Evolutionary conservation across 2,329 filamentous ascomycete species (phyloP).

Genomic region (Fonsecaea multimorphosa): DNA sequence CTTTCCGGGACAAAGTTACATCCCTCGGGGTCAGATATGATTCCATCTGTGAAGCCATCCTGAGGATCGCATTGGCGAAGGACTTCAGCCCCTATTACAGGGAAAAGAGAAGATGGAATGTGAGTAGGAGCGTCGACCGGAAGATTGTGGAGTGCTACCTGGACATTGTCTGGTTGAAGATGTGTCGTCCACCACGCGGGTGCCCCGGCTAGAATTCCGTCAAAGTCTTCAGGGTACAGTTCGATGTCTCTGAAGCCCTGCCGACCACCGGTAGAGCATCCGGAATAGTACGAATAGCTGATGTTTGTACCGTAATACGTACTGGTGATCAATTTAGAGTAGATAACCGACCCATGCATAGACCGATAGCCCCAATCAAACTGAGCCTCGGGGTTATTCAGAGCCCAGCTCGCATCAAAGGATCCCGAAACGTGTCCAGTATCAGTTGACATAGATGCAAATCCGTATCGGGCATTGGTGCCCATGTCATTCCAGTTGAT

Average conservation of each 20-base stretch:
- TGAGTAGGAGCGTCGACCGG: background rate
- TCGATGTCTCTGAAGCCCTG: conserved; percentile 60
- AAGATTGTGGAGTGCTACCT: conserved; percentile 1
- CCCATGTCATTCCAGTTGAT: conserved; percentile 59
- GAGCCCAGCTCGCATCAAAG: conserved; percentile 48
- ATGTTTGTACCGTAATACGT: conserved; percentile 23
- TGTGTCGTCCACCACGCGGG: conserved; percentile 6
- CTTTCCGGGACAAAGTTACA: conserved; percentile 23
- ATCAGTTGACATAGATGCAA: conserved; percentile 53
- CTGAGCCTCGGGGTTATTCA: conserved; percentile 45
- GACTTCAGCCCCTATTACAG: conserved; percentile 45
- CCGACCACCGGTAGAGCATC: conserved; percentile 66
- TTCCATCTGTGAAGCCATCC: conserved; percentile 40
- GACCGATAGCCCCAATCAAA: conserved; percentile 51
- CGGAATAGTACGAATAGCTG: conserved; percentile 57
- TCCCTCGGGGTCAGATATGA: conserved; percentile 36
- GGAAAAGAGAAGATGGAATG: conserved; percentile 43
- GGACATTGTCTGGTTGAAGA: background rate
- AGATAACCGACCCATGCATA: conserved; percentile 44
- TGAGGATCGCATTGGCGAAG: conserved; percentile 42
- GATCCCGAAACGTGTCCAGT: conserved; percentile 52
- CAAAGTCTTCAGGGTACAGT: conserved; percentile 32
- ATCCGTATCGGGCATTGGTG: conserved; percentile 45
- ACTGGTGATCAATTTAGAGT: conserved; percentile 35
- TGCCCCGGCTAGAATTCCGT: conserved; percentile 12